Evolutionary conservation across 2,329 filamentous ascomycete species (phyloP).

Genomic region (Rhinocladiella mackenziei): DNA sequence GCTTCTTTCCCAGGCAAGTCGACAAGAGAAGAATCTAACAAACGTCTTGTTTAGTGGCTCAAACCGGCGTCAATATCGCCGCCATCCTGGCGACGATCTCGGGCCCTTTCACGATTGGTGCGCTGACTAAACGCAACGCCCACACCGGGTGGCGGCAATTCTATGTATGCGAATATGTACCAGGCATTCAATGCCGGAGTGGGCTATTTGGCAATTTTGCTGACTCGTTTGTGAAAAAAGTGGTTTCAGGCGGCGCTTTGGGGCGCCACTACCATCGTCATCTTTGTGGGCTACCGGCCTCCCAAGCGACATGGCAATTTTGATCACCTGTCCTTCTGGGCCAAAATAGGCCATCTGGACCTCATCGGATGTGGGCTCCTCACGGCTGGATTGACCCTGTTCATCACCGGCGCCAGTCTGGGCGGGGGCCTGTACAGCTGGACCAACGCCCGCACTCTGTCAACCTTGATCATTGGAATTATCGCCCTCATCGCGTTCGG

Average conservation of each 20-base stretch:
- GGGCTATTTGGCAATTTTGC: too few species aligned
- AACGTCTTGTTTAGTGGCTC: too few species aligned
- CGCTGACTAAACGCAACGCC: conserved; percentile 13
- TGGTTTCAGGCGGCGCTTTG: conserved; percentile 26
- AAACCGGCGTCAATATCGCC: conserved; percentile 23
- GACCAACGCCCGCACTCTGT: conserved; percentile 19
- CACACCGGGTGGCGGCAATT: conserved; percentile 24
- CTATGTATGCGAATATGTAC: conserved; percentile 26
- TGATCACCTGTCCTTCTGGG: conserved; percentile 22
- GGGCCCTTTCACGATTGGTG: conserved; percentile 22
- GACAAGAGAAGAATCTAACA: too few species aligned
- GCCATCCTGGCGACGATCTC: conserved; percentile 17
- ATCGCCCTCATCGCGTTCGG: conserved; percentile 22
- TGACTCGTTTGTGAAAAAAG: too few species aligned
- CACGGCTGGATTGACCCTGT: conserved; percentile 18
- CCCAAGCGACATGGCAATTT: conserved; percentile 23
- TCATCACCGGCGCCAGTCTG: conserved; percentile 23
- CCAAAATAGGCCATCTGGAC: conserved; percentile 24
- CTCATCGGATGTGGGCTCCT: conserved; percentile 19
- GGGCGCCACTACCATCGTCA: conserved; percentile 20
- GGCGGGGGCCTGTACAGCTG: conserved; percentile 25
- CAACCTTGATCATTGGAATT: conserved; percentile 17
- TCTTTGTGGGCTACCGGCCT: conserved; percentile 24
- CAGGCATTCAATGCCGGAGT: too few species aligned
- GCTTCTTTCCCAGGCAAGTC: too few species aligned